Evolutionary conservation across 495 filamentous ascomycete genomes (phyloP).

Genomic region (Sordaria brevicollis): DNA sequence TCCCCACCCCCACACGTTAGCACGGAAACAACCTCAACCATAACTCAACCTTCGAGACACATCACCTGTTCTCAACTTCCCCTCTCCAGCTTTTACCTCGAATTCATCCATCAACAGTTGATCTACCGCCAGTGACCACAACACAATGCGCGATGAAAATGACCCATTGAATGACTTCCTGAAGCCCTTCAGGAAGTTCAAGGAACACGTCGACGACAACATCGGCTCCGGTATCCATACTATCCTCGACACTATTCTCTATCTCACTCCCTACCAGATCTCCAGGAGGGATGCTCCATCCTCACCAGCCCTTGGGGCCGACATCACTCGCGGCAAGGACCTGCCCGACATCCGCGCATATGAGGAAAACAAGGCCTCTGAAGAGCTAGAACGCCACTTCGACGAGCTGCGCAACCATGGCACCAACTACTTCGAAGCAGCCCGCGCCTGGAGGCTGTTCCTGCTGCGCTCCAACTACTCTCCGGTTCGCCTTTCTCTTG

Average conservation of each 20-base stretch:
- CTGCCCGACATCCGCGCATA: neutral
- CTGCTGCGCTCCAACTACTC: conserved; percentile 22
- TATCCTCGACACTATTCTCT: conserved; percentile 8
- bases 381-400: conserved; percentile 2
- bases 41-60: neutral
- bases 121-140: neutral
- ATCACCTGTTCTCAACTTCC: neutral
- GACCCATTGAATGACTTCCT: conserved; percentile 4
- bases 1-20: neutral
- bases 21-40: neutral
- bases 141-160: neutral
- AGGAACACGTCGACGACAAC: conserved; percentile 29
- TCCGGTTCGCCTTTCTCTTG: conserved; percentile 17
- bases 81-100: neutral
- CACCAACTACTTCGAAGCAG: conserved; percentile 1
- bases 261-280: neutral
- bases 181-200: conserved; percentile 35
- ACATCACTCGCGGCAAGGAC: neutral
- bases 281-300: neutral
- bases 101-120: neutral
- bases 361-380: neutral
- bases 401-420: conserved; percentile 1
- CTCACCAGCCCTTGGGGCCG: neutral
- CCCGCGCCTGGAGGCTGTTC: conserved; percentile 10
- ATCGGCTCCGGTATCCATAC: conserved; percentile 26